Conservation (phyloP, 2,329 filamentous ascomycete genomes). For the Colletotrichum sp. region DNA sequence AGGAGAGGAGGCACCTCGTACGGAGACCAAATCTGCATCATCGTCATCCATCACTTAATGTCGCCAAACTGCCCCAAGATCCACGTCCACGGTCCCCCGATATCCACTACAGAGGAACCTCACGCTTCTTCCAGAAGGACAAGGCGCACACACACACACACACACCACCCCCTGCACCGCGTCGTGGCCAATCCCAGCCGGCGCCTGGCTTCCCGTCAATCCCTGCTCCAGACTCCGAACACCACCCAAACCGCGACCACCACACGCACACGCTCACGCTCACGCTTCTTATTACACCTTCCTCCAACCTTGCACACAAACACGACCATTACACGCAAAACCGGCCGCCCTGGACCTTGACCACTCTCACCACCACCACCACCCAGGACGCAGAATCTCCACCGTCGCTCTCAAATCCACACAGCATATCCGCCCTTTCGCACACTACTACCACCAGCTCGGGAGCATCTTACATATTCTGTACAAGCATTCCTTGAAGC, state of each 20-base stretch:
- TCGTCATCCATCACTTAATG: constrained; percentile 4
- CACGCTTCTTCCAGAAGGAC: neutral
- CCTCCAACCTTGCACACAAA: neutral
- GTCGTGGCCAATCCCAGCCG: constrained; percentile 10
- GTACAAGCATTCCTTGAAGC: neutral
- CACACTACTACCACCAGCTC: neutral
- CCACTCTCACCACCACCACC: neutral
- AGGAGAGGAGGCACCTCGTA: neutral
- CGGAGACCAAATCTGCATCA: neutral
- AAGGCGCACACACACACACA: neutral
- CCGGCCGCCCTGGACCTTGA: neutral
- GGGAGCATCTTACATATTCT: neutral
- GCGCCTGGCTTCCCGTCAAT: constrained; percentile 1
- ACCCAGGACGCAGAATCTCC: neutral
- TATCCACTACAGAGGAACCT: neutral
- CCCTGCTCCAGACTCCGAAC: constrained; percentile 1
- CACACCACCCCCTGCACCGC: neutral
- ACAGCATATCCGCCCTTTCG: neutral
- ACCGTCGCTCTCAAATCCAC: neutral
- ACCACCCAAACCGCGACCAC: constrained; percentile 2
- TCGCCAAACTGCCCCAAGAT: neutral
- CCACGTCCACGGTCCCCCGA: neutral
- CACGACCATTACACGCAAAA: neutral
- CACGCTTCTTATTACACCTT: neutral
- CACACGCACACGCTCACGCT: neutral